phyloP scores from a whole-genome alignment of 768 basidiomycete genomes.

The Phlebiopsis gigantea region DNA sequence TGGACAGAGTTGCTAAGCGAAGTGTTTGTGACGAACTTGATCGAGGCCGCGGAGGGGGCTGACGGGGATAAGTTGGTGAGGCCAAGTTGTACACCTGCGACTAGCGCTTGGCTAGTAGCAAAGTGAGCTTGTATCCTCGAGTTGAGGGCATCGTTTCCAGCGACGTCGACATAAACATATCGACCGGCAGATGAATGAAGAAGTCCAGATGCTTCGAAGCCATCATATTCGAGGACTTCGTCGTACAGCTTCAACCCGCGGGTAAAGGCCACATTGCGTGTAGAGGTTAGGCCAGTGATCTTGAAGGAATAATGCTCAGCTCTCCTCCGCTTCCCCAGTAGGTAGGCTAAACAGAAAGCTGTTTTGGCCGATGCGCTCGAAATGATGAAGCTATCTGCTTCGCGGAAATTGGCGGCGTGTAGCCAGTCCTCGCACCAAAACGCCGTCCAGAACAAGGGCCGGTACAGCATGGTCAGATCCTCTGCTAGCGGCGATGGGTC shows the following conservation, averaged over 20 bases:
- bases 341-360: constrained; percentile 63
- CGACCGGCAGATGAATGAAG: constrained; percentile 17
- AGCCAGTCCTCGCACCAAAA: constrained; percentile 77
- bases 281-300: constrained; percentile 59
- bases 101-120: constrained; percentile 15
- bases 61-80: constrained; percentile 52
- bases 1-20: constrained; percentile 14
- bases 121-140: constrained; percentile 25
- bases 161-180: constrained; percentile 62
- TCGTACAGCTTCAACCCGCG: constrained; percentile 49
- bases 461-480: constrained; percentile 66
- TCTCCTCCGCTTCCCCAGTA: constrained; percentile 41
- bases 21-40: constrained; percentile 32
- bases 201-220: constrained; percentile 25
- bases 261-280: constrained; percentile 50
- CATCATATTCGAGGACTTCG: constrained; percentile 50
- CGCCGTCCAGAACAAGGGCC: constrained; percentile 71
- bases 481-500: constrained; percentile 41
- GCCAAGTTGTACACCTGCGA: constrained; percentile 44
- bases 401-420: constrained; percentile 42
- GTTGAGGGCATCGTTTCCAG: constrained; percentile 52
- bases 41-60: constrained; percentile 23
- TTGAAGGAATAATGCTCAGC: constrained; percentile 24
- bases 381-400: constrained; percentile 44
- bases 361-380: constrained; percentile 73